Percentiles rank a stretch among this genome's conserved stretches.
Evolutionary conservation across 345 rosid species (phyloP).

Genomic region (Adansonia digitata): DNA sequence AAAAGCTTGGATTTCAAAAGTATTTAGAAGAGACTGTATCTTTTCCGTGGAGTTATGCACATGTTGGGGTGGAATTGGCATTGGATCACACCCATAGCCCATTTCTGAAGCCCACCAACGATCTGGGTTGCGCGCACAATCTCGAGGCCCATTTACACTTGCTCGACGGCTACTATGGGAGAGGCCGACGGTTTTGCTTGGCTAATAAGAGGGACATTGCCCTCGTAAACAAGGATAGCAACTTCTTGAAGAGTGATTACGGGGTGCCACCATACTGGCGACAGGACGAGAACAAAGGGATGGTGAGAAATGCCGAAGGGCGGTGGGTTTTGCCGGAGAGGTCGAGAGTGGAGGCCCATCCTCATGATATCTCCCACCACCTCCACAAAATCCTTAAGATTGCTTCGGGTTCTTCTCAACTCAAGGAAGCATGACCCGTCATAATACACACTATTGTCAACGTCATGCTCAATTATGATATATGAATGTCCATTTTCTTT

Average conservation of each 20-base stretch:
- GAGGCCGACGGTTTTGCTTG: slow-evolving; percentile 32
- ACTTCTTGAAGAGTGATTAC: slow-evolving; percentile 52
- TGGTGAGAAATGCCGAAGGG: slow-evolving; percentile 64
- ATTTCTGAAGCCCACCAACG: slow-evolving; percentile 43
- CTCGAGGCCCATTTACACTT: slow-evolving; percentile 68
- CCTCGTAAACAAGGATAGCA: slow-evolving; percentile 67
- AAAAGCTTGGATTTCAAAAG: slow-evolving; percentile 57
- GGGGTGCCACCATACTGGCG: slow-evolving; percentile 79
- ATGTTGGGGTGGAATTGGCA: slow-evolving; percentile 62
- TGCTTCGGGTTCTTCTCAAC: slow-evolving; percentile 7
- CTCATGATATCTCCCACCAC: slow-evolving; percentile 50
- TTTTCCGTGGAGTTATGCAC: slow-evolving; percentile 80
- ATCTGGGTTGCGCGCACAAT: slow-evolving; percentile 58
- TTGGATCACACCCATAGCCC: slow-evolving; percentile 65
- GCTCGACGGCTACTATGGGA: slow-evolving; percentile 61
- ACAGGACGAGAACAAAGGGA: slow-evolving; percentile 83
- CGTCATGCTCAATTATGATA: no score
- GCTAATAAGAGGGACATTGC: slow-evolving; percentile 68
- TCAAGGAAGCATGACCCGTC: not conserved
- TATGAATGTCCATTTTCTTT: not conserved
- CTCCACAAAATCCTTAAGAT: slow-evolving; percentile 43
- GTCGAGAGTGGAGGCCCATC: slow-evolving; percentile 50
- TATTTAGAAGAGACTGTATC: slow-evolving; percentile 50
- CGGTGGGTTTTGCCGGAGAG: slow-evolving; percentile 71
- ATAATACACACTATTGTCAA: not conserved